Percentiles rank a stretch among this genome's conserved stretches.
phyloP scores from a whole-genome alignment of 2,329 filamentous ascomycete genomes.

The Neophaeococcomyces aloes region DNA sequence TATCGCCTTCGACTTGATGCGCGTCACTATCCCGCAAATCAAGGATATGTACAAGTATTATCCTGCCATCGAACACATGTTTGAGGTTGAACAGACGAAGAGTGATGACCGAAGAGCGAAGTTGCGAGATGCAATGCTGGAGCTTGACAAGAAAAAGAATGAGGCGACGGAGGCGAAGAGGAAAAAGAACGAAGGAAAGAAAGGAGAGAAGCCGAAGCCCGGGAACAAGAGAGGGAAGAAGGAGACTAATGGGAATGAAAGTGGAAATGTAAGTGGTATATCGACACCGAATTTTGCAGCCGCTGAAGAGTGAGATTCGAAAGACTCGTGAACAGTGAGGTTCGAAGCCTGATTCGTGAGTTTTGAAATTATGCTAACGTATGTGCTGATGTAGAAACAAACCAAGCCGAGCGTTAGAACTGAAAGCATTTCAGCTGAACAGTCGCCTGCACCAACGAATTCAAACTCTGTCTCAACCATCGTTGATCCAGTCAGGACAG shows the following conservation, averaged over 20 bases:
- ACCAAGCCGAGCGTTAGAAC: no score
- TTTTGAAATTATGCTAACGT: background rate
- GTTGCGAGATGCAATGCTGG: background rate
- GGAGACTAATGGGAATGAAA: background rate
- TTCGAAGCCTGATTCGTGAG: constrained; percentile 1
- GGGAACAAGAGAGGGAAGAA: constrained; percentile 21
- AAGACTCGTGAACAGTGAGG: no score
- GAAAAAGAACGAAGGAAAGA: constrained; percentile 18
- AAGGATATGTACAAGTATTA: constrained; percentile 47
- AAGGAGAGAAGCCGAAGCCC: constrained; percentile 16
- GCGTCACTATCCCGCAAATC: constrained; percentile 49
- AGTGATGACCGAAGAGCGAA: constrained; percentile 12
- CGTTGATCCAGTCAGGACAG: no score
- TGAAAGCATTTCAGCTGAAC: background rate
- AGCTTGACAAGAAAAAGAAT: constrained; percentile 1
- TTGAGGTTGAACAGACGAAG: constrained; percentile 30
- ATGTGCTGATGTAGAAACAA: no score
- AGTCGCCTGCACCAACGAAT: no score
- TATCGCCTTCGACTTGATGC: constrained; percentile 56
- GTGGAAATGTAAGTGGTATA: constrained; percentile 4
- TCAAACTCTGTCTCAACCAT: no score
- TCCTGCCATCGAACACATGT: constrained; percentile 45
- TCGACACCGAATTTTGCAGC: constrained; percentile 3
- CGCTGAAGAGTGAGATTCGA: constrained; percentile 2
- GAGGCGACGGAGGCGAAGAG: constrained; percentile 9